Base-by-base conservation (phyloP, 441 rosid genomes). In the Pelargonium australe region DNA sequence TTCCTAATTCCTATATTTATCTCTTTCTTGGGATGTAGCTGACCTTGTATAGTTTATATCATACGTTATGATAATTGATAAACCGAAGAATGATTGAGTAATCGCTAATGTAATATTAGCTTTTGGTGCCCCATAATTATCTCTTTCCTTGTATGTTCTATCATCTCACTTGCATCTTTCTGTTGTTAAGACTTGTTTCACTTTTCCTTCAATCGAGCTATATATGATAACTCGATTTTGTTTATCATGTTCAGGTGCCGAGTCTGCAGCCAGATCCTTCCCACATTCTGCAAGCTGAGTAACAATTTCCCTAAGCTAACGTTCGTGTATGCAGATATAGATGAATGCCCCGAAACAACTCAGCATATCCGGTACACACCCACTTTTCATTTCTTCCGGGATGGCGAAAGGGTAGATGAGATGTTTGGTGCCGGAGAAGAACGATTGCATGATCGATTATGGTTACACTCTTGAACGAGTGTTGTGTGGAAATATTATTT, bases 361-460 rank as follows among this genome's bases (percentile, higher is more conserved):
- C 89, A 78, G 62, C 86, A 86, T 45, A 86, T 95, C 61, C 95
- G 97, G 7, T 95, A 90, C 82, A 90, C 99, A 0, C 99, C 99
- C 2, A 86, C 97, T 2, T 92, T 95, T 72, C 96, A 87, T 66
- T 95, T 95, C 70, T 90, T 86, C 80, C 85, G 90, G 11, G 88
- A 89, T 16, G 98, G 98, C 0, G 95, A 92, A 67, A 82, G 85
- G 74, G 96, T 95, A 0, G 99, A 95, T 68, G 95, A 95, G 87
- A 92, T 95, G 98, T 84, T 78, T 13, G 99, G 99, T 58, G 88
- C 89, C 5, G 97, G 99, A 57, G 97, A 92, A 75, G 89, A 95
- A 79, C 80, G 96, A 57, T 82, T 95, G 43, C 99, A 82, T 16
- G 99, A 95, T 78, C 96, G 98, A 19, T 71, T 95, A 73, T 95